phyloP scores from a whole-genome alignment of 495 filamentous ascomycete genomes.

The Mytilinidion resinicola region DNA sequence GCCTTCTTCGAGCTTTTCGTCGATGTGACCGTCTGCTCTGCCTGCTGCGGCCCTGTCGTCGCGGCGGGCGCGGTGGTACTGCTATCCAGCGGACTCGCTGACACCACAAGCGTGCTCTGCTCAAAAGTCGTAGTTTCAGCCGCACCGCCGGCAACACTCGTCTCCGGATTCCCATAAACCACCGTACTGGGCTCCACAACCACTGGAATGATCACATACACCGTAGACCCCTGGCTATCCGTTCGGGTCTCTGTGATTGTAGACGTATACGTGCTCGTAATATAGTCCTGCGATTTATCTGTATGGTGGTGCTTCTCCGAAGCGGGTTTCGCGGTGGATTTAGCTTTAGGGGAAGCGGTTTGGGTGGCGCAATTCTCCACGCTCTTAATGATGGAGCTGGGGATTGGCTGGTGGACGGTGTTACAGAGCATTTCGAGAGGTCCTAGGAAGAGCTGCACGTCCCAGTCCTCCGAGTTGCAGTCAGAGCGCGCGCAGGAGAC shows the following conservation, averaged over 20 bases:
- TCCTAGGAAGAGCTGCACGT: neutral
- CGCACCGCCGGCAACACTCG: neutral
- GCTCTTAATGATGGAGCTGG: neutral
- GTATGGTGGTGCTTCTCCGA: neutral
- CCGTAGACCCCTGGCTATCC: neutral
- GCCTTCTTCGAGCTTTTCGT: neutral
- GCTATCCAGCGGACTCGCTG: neutral
- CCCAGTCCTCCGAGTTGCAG: neutral
- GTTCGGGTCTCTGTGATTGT: constrained; percentile 2
- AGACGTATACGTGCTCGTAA: neutral
- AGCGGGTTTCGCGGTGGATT: neutral
- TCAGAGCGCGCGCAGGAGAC: constrained; percentile 5
- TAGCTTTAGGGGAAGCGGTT: neutral
- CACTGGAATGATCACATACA: constrained; percentile 1
- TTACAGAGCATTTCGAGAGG: neutral
- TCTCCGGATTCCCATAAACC: neutral
- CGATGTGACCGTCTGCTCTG: neutral
- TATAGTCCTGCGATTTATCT: neutral
- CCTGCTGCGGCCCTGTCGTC: neutral
- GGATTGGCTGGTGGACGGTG: neutral
- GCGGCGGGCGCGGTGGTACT: neutral
- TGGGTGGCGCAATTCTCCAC: neutral
- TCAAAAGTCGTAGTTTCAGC: neutral
- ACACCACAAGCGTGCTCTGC: neutral
- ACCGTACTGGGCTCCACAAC: neutral